Evolutionary conservation across 2,329 filamentous ascomycete genomes (phyloP).

Genomic region (Chrysosphaeria jannelii): DNA sequence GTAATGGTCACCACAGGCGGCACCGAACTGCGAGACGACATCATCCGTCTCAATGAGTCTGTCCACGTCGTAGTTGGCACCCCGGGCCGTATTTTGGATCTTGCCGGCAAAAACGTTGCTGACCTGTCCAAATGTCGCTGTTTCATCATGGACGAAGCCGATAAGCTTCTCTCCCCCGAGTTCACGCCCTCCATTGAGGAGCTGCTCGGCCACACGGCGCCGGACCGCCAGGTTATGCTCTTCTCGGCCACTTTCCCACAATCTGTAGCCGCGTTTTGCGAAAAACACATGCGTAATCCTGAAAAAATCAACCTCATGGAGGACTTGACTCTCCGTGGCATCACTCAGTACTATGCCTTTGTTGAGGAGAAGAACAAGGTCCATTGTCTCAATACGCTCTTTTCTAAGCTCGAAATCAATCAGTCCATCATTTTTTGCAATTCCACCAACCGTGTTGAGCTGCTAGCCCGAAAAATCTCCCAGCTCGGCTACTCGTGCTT

Average conservation of each 20-base stretch:
- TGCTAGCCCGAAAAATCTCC: constrained; percentile 96
- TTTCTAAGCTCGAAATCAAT: constrained; percentile 97
- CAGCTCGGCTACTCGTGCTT: constrained; percentile 98
- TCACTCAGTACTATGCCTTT: constrained; percentile 97
- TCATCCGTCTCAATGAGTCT: constrained; percentile 73
- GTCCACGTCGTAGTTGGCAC: constrained; percentile 97
- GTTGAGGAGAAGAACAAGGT: constrained; percentile 99
- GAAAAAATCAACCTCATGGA: constrained; percentile 99
- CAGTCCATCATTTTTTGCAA: constrained; percentile 99
- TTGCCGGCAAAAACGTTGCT: constrained; percentile 86
- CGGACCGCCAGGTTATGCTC: constrained; percentile 95
- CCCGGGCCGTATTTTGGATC: constrained; percentile 79
- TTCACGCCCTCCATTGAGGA: constrained; percentile 97
- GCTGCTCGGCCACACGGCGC: constrained; percentile 78
- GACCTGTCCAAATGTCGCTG: constrained; percentile 89
- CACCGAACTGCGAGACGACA: constrained; percentile 83
- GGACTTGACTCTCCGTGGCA: constrained; percentile 86
- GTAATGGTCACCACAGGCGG: constrained; percentile 99
- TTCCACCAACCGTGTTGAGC: constrained; percentile 90
- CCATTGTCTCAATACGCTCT: constrained; percentile 93
- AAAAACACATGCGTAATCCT: constrained; percentile 87
- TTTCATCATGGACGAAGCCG: constrained; percentile 98
- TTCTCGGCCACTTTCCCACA: constrained; percentile 95
- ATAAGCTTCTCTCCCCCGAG: constrained; percentile 87
- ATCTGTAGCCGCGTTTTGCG: constrained; percentile 91